Base-by-base conservation (phyloP, 2,329 filamentous ascomycete genomes). In the Trichoderma oligosporum region DNA sequence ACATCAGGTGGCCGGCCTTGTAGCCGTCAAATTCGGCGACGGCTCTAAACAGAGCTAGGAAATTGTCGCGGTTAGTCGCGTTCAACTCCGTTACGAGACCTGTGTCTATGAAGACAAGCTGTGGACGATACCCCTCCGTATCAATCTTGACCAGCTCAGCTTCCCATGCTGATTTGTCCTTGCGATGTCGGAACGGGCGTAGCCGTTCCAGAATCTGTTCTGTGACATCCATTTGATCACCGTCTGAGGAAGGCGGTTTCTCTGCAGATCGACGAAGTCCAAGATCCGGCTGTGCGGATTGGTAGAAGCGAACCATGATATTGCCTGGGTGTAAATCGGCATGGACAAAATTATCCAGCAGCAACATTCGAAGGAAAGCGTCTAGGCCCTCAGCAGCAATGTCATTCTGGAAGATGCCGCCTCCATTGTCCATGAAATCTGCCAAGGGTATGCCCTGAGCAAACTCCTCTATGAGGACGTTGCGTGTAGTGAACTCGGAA, bases 261-360 rank as follows among this genome's bases (percentile, higher is more conserved):
- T 67, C 63, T 18, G 64, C 46, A 58, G 65, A 63, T 27, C 63
- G 66, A 46, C 66, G 64, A 11, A 71, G 57, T 4, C 66, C 68
- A 1, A 95, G 76, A 47, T 87, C 83, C 0, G 93, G 82, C 60
- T 86, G 81, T 12, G 85, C 84, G 0, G 92, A 85, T 66, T 93
- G 86, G 73, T 97, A 97, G 76, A 99, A 99, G 61, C 95, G 91
- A 45, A 99, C 93, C 92, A 99, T 97, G 74, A 99, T 97, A 71
- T 99, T 99, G 24, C 94, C 94, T 0, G 94, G 94, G 69, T 99
- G 94, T 27, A 99, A 76, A 69, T 99, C 94, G 4, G 94, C 93
- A 68, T 99, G 94, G 24, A 97, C 87, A 71, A 99, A 99, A 71
- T 99, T 99, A 72, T 99, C 94, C 36, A 99, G 87, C 11, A 99